Evolutionary conservation across 2,329 filamentous ascomycete species (phyloP), one percentile per base, ranked within the genome.

Genomic region (Diplocarpon mali): DNA sequence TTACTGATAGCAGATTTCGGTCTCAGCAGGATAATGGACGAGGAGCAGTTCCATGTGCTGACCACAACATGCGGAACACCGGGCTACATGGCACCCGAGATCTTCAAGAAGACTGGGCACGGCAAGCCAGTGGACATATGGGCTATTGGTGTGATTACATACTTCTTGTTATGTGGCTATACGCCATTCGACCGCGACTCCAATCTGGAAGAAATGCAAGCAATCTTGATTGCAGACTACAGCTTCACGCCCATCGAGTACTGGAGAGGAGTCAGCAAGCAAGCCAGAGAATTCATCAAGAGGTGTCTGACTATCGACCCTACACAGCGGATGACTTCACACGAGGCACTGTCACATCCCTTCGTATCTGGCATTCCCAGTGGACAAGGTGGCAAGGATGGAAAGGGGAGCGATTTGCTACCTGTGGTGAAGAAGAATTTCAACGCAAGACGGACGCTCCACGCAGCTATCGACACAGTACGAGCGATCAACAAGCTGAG

Each of bases 121-220:
- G 92, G 92, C 52, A 98, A 96, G 67, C 89, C 92, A 56, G 92
- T 98, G 42, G 92, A 98, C 64, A 82, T 98, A 53, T 98, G 92
- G 92, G 92, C 92, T 31, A 87, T 96, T 51, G 92, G 92, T 38
- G 92, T 98, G 35, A 98, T 98, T 61, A 96, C 92, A 28, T 98
- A 96, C 70, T 98, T 98, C 69, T 72, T 98, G 27, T 80, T 98
- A 40, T 96, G 92, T 66, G 92, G 92, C 47, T 96, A 96, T 68
- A 98, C 92, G 1, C 92, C 92, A 11, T 98, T 98, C 64, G 92
- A 98, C 67, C 84, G 92, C 45, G 92, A 96, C 65, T 90, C 81
- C 57, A 95, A 98, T 66, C 81, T 96, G 60, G 92, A 98, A 69
- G 92, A 98, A 69, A 96, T 98, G 90, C 90, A 96, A 69, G 92